A percentile compares a stretch with the other conserved stretches of the same genome.
Conservation (phyloP, 2,329 filamentous ascomycete species). For the Aspergillus tubingensis region DNA sequence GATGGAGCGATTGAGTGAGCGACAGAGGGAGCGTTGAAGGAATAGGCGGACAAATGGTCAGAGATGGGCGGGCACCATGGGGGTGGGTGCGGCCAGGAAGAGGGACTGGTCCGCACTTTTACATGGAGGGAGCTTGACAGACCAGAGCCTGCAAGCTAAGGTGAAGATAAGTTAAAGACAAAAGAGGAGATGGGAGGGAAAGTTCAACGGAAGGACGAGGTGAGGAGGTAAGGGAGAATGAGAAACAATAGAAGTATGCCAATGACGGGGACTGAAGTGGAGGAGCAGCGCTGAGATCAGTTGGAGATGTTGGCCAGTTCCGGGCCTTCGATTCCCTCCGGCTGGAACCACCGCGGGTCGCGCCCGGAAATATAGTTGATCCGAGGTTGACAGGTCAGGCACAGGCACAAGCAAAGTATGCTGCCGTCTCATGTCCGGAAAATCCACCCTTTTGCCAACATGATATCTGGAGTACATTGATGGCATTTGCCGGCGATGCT, state of each 20-base stretch:
- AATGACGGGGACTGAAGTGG: too few relatives aligned
- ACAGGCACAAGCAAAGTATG: too few relatives aligned
- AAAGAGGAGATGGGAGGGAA: neutral
- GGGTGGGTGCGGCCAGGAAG: conserved; percentile 24
- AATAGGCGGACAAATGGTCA: conserved; percentile 19
- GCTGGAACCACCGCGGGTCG: too few relatives aligned
- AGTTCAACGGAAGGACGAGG: neutral
- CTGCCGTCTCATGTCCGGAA: too few relatives aligned
- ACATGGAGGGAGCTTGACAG: conserved; percentile 16
- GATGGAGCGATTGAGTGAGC: conserved; percentile 14
- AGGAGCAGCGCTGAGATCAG: neutral
- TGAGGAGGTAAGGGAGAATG: neutral
- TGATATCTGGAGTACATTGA: too few relatives aligned
- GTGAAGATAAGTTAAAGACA: neutral
- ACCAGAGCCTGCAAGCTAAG: conserved; percentile 10
- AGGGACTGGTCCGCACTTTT: conserved; percentile 15
- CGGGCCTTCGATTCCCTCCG: too few relatives aligned
- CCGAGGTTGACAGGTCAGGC: too few relatives aligned
- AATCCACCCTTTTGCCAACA: too few relatives aligned
- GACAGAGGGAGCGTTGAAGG: conserved; percentile 10
- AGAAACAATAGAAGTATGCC: neutral
- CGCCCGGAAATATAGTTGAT: too few relatives aligned
- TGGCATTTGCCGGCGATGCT: too few relatives aligned
- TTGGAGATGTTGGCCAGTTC: too few relatives aligned
- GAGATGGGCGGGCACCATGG: conserved; percentile 24